These are phyloP conservation scores for Aspergillus alliaceus DNA, from an alignment of 2,329 filamentous ascomycete species.

Conservation along the genomic window DNA sequence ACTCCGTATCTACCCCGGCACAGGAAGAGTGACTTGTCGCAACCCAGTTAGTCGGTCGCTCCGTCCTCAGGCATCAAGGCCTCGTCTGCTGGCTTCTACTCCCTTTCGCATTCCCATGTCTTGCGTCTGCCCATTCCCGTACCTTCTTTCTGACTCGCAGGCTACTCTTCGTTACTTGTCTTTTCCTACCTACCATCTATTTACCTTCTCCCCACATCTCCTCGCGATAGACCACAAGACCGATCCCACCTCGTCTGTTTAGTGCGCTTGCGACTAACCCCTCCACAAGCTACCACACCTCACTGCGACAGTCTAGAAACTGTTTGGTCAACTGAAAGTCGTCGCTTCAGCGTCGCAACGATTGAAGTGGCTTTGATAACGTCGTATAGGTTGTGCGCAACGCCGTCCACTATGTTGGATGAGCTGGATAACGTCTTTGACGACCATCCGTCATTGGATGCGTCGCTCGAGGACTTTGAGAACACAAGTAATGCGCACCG, in stretches of 20 bases:
- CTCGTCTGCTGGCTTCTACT: constrained; percentile 6
- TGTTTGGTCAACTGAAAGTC: constrained; percentile 20
- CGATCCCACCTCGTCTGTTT: constrained; percentile 5
- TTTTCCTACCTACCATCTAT: not conserved
- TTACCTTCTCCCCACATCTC: constrained; percentile 7
- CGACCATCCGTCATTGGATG: constrained; percentile 60
- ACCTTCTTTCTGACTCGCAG: constrained; percentile 8
- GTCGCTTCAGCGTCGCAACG: constrained; percentile 20
- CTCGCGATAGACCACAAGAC: constrained; percentile 1
- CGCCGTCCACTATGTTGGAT: constrained; percentile 44
- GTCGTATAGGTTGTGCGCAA: constrained; percentile 24
- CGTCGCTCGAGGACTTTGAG: constrained; percentile 64
- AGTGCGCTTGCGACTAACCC: constrained; percentile 21
- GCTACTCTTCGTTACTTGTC: constrained; percentile 4
- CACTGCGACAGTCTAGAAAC: not conserved
- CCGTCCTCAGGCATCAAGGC: constrained; percentile 19
- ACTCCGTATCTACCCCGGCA: constrained; percentile 1
- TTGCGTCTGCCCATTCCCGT: constrained; percentile 11
- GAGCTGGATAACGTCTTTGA: constrained; percentile 54
- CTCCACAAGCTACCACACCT: constrained; percentile 9
- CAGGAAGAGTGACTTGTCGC: constrained; percentile 19
- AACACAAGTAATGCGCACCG: constrained; percentile 47
- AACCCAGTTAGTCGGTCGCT: constrained; percentile 9
- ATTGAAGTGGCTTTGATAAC: constrained; percentile 25
- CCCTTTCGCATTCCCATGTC: constrained; percentile 12